phyloP scores from a whole-genome alignment of 1,284 basidiomycete species.

The Tetrapyrgos nigripes region DNA sequence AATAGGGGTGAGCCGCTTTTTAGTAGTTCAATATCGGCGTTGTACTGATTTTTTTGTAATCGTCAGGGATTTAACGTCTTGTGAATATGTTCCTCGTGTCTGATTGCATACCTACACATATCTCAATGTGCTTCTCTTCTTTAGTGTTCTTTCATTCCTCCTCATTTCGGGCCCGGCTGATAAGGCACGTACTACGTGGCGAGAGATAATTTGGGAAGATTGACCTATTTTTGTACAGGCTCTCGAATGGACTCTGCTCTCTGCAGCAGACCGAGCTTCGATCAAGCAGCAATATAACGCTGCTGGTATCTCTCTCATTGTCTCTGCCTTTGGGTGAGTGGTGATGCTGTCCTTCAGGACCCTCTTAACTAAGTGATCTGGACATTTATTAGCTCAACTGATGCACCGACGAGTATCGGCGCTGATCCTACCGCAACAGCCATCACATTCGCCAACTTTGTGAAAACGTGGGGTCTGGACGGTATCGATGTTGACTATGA shows the following conservation, averaged over 20 bases:
- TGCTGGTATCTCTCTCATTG: conserved; percentile 63
- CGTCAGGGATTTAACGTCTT: conserved; percentile 53
- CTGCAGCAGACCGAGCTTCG: conserved; percentile 44
- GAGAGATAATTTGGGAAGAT: background rate
- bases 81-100: conserved; percentile 20
- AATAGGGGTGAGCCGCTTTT: conserved; percentile 39
- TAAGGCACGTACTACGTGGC: conserved; percentile 36
- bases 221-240: conserved; percentile 27
- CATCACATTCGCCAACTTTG: conserved; percentile 55
- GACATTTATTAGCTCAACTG: conserved; percentile 39
- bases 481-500: conserved; percentile 64
- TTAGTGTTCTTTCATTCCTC: conserved; percentile 56
- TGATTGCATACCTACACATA: background rate
- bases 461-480: conserved; percentile 56
- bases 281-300: conserved; percentile 56
- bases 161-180: conserved; percentile 57
- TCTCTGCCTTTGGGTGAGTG: conserved; percentile 56
- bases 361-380: no score
- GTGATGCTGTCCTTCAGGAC: no score
- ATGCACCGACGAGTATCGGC: conserved; percentile 52
- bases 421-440: conserved; percentile 54
- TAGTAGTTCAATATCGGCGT: no score
- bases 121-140: background rate
- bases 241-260: conserved; percentile 47
- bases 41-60: no score